Evolutionary conservation across 2,329 filamentous ascomycete species (phyloP).

Genomic region (Venturia effusa): DNA sequence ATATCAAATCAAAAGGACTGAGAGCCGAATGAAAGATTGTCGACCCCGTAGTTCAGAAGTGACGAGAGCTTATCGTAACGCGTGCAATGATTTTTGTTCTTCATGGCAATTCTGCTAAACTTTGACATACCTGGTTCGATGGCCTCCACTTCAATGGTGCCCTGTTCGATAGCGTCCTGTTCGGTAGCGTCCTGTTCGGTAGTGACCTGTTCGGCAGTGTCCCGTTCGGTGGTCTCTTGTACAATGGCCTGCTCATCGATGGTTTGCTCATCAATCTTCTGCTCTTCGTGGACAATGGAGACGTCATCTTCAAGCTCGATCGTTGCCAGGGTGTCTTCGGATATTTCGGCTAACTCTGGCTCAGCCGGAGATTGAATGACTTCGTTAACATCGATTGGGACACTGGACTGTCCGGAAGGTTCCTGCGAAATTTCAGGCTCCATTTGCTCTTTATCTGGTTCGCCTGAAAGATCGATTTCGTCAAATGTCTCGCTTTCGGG

Average conservation of each 20-base stretch:
- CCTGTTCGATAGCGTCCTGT: no score
- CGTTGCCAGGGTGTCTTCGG: neutral
- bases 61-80: no score
- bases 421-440: neutral
- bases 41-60: no score
- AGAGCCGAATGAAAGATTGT: no score
- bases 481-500: neutral
- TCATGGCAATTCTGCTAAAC: no score
- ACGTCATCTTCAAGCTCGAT: neutral
- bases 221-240: no score
- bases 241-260: no score
- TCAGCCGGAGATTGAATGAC: neutral
- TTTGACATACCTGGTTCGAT: neutral
- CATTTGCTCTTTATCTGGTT: neutral
- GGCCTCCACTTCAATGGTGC: neutral
- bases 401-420: neutral
- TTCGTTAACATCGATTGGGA: neutral
- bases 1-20: no score
- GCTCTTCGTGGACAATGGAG: neutral
- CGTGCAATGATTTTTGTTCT: no score
- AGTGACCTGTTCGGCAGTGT: no score
- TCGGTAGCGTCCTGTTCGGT: no score
- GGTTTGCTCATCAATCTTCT: no score
- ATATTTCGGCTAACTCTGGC: neutral
- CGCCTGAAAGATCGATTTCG: neutral